phyloP scores from a whole-genome alignment of 208 protist species.

The Trypanosoma cruzi region DNA sequence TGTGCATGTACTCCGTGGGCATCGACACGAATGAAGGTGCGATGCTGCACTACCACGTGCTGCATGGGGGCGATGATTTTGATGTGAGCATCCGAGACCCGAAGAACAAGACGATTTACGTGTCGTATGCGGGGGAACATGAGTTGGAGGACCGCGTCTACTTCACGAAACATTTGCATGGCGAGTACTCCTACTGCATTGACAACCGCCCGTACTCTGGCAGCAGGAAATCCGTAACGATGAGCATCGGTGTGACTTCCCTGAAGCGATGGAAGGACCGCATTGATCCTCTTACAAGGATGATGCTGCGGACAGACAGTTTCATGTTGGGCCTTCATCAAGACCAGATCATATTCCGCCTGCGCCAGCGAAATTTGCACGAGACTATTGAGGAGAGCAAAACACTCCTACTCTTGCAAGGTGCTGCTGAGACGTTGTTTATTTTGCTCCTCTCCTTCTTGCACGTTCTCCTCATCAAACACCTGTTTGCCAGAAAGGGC shows the following conservation, averaged over 20 bases:
- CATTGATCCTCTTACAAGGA: constrained; percentile 72
- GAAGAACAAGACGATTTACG: constrained; percentile 60
- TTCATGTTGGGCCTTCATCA: constrained; percentile 73
- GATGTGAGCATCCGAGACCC: constrained; percentile 70
- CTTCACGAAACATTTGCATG: constrained; percentile 60
- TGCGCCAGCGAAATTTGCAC: constrained; percentile 65
- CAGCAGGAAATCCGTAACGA: constrained; percentile 56
- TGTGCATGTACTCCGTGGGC: constrained; percentile 70
- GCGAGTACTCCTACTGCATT: constrained; percentile 83
- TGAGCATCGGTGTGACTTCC: constrained; percentile 74
- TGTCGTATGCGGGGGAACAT: constrained; percentile 80
- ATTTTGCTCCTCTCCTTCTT: constrained; percentile 58
- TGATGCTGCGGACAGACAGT: constrained; percentile 69
- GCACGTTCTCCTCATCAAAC: constrained; percentile 57
- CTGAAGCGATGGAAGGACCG: constrained; percentile 75
- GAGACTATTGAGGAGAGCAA: constrained; percentile 66
- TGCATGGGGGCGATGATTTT: constrained; percentile 71
- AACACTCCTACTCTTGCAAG: constrained; percentile 48
- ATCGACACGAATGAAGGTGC: constrained; percentile 67
- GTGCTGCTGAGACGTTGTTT: constrained; percentile 57
- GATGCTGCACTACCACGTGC: constrained; percentile 70
- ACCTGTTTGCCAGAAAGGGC: constrained; percentile 30
- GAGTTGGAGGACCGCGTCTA: constrained; percentile 69
- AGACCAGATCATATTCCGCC: constrained; percentile 77
- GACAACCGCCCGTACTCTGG: constrained; percentile 70